These are phyloP conservation scores for Fusarium multiceps DNA, from an alignment of 2,329 filamentous ascomycete genomes.

Conservation along the genomic window DNA sequence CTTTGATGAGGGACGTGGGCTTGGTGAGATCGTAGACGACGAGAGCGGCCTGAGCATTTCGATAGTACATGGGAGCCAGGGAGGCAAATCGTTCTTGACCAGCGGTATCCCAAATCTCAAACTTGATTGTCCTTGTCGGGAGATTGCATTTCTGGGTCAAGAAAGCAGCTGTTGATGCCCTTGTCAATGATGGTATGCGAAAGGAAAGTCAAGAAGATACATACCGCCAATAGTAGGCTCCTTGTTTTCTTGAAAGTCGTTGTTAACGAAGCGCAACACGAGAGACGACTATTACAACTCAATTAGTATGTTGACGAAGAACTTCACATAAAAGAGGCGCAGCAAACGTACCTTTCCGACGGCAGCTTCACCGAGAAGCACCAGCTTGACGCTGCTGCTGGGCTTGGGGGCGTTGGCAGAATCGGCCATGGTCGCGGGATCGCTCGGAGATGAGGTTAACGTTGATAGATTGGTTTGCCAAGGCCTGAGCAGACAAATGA, in stretches of 20 bases:
- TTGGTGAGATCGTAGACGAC: slow-evolving; percentile 99
- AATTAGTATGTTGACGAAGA: slow-evolving; percentile 34
- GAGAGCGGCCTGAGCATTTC: slow-evolving; percentile 95
- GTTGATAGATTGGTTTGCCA: slow-evolving; percentile 5
- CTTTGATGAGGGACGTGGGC: slow-evolving; percentile 92
- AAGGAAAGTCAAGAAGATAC: slow-evolving; percentile 45
- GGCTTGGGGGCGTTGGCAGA: slow-evolving; percentile 81
- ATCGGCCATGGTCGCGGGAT: slow-evolving; percentile 53
- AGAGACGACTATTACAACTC: slow-evolving; percentile 80
- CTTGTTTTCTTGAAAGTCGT: slow-evolving; percentile 99
- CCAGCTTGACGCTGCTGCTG: slow-evolving; percentile 99
- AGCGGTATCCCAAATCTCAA: slow-evolving; percentile 98
- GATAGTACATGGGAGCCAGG: slow-evolving; percentile 99
- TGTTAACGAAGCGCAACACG: slow-evolving; percentile 98
- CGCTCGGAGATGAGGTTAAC: slow-evolving; percentile 32
- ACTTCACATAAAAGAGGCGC: neutral
- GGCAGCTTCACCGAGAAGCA: slow-evolving; percentile 95
- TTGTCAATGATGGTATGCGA: slow-evolving; percentile 26
- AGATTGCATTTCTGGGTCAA: slow-evolving; percentile 98
- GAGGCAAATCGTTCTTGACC: slow-evolving; percentile 98
- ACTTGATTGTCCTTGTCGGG: slow-evolving; percentile 90
- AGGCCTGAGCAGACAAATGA: slow-evolving; percentile 2
- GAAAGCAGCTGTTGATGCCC: slow-evolving; percentile 78
- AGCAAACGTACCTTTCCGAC: slow-evolving; percentile 85
- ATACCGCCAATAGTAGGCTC: slow-evolving; percentile 98